Conservation (phyloP, 768 basidiomycete genomes). For the Heimioporus sp. region DNA sequence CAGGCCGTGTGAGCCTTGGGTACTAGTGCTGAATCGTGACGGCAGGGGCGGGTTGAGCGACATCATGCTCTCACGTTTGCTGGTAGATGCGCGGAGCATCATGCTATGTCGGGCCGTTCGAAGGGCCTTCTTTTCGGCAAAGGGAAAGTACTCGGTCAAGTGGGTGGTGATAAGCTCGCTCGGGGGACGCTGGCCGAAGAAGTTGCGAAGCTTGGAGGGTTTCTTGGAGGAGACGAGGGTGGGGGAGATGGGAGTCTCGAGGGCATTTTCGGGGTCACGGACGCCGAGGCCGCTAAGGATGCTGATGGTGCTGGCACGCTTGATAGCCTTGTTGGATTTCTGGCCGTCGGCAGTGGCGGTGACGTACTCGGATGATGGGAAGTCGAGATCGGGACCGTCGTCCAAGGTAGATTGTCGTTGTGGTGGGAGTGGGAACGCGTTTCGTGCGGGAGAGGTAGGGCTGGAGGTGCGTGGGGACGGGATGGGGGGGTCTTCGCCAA, state of each 20-base stretch:
- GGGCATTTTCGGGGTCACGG: constrained; percentile 66
- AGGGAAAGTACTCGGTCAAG: constrained; percentile 92
- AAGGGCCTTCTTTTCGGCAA: constrained; percentile 87
- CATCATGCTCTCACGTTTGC: constrained; percentile 45
- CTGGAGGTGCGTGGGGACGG: constrained; percentile 25
- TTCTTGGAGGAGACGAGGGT: constrained; percentile 36
- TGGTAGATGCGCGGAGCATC: constrained; percentile 55
- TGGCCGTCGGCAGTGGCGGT: constrained; percentile 29
- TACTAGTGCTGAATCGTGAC: constrained; percentile 40
- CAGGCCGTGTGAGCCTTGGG: constrained; percentile 39
- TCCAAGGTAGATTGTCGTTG: constrained; percentile 18
- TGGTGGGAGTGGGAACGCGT: constrained; percentile 8
- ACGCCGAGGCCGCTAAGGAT: constrained; percentile 93
- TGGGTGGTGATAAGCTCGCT: constrained; percentile 96
- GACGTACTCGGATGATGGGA: constrained; percentile 29
- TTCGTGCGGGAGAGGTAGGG: constrained; percentile 34
- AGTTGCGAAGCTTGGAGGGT: constrained; percentile 82
- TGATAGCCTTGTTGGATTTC: constrained; percentile 34
- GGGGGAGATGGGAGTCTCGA: constrained; percentile 57
- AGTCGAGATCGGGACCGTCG: constrained; percentile 40
- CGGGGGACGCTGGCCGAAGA: constrained; percentile 97
- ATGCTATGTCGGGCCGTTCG: constrained; percentile 90
- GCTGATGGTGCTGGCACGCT: constrained; percentile 93
- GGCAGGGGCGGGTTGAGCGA: constrained; percentile 40
- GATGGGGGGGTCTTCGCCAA: constrained; percentile 44